Base-by-base conservation (phyloP, 495 filamentous ascomycete species). In the Trichoderma virens region DNA sequence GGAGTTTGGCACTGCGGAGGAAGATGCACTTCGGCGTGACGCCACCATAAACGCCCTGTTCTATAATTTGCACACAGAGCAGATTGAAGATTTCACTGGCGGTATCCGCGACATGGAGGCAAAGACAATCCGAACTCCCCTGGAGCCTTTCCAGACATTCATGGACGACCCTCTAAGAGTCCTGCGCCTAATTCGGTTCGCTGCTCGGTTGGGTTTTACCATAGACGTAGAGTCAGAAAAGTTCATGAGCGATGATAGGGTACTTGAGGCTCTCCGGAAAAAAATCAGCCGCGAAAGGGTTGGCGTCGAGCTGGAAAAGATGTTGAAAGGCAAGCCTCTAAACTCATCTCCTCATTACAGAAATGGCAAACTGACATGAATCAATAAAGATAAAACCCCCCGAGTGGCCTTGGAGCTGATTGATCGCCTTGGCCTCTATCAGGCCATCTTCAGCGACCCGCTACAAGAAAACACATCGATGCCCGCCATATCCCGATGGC, bases 1-100 rank as follows among this genome's bases (percentile, higher is more conserved):
- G 85, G 90, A 96, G 70, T 97, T 97, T 72, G 94, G 94, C 3
- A 95, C 91, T 0, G 86, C 93, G 13, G 82, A 88, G 65, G 91
- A 98, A 73, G 94, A 98, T 73, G 93, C 95, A 5, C 65, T 92
- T 64, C 86, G 94, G 28, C 84, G 94, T 60, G 94, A 98, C 79
- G 92, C 95, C 13, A 97, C 92, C 2, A 83, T 98, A 65, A 98
- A 98, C 71, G 93, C 94, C 28, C 80, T 98, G 61, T 98, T 98
- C 76, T 98, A 96, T 73, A 98, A 98, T 67, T 78, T 98, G 9
- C 87, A 93, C 62, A 87, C 82, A 0, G 78, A 85, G 23, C 67
- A 79, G 62, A 83, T 98, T 13, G 94, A 98, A 73, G 94, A 98
- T 73, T 88, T 93, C 62, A 93, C 90, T 0, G 83, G 83, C 16